Base-by-base conservation (phyloP, 2,329 filamentous ascomycete species). In the Xylaria sp. region DNA sequence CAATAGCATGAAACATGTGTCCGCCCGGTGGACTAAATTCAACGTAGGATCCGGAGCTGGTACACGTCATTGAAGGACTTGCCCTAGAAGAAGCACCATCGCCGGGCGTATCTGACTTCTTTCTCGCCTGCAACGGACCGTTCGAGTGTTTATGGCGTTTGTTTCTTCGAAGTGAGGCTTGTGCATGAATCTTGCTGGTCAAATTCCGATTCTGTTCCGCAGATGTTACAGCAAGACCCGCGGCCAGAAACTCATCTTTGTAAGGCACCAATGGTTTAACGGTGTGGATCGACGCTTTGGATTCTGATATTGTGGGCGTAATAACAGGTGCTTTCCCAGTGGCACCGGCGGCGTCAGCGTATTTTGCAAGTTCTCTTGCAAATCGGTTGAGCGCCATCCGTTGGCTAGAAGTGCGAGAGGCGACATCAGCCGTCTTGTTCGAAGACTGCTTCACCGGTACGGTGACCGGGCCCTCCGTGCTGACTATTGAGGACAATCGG, bases 181-280 rank as follows among this genome's bases (percentile, higher is more conserved):
- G 66, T 37, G 16, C 54, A 59, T 62, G 55, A 40, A 29, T 69
- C 71, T 60, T 75, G 69, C 44, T 60, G 44, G 66, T 75, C 51
- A 51, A 74, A 60, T 48, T 73, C 23, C 67, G 71, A 5, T 55
- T 79, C 76, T 82, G 83, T 71, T 83, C 87, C 68, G 70, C 80
- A 69, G 87, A 88, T 12, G 87, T 89, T 1, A 89, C 84, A 1
- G 87, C 86, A 59, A 90, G 80, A 1, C 87, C 86, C 63, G 85
- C 86, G 65, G 82, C 82, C 65, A 79, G 79, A 69, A 90, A 88
- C 68, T 89, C 82, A 3, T 82, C 79, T 55, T 82, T 83, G 72
- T 85, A 89, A 1, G 87, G 87, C 29, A 87, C 74, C 2, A 89
- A 78, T 35, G 84, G 85, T 29, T 83, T 81, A 21, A 89, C 80